phyloP scores from a whole-genome alignment of 129 eudicot genomes.

The Arctium minus region DNA sequence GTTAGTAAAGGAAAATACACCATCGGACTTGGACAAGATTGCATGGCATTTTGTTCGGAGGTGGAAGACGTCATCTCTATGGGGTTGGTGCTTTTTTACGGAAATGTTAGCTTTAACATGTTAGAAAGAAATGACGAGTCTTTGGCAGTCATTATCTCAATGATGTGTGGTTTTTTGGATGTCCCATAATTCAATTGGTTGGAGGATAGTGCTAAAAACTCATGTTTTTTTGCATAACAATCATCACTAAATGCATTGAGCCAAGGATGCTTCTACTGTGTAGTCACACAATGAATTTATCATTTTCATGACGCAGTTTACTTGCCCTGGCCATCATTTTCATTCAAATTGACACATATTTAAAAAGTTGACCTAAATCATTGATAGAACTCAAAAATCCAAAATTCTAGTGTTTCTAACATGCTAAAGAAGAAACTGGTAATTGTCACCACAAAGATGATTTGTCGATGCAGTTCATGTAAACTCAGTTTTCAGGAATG shows the following conservation, averaged over 20 bases:
- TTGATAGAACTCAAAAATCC: not conserved
- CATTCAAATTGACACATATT: not conserved
- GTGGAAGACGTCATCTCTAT: constrained; percentile 96
- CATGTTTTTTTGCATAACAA: not conserved
- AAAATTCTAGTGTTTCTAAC: not conserved
- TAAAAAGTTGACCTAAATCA: not conserved
- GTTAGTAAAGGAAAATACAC: constrained; percentile 93
- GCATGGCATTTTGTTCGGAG: constrained; percentile 92
- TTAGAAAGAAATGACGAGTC: not conserved
- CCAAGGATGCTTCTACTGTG: not conserved
- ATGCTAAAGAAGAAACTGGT: not conserved
- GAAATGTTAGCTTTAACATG: not conserved
- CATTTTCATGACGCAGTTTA: too few relatives aligned
- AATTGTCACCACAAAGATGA: not conserved
- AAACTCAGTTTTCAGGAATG: not conserved
- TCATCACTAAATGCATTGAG: not conserved
- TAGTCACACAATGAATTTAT: not conserved
- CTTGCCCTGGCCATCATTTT: not conserved
- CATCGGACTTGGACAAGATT: constrained; percentile 92
- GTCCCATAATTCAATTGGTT: not conserved
- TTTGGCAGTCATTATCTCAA: not conserved
- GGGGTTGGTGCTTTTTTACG: constrained; percentile 44
- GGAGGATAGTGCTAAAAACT: not conserved
- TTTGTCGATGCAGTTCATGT: not conserved
- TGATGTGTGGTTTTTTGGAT: not conserved